These are phyloP conservation scores for Lunasporangiospora selenospora DNA, from an alignment of 192 early-diverging fungal species.

Conservation along the genomic window DNA sequence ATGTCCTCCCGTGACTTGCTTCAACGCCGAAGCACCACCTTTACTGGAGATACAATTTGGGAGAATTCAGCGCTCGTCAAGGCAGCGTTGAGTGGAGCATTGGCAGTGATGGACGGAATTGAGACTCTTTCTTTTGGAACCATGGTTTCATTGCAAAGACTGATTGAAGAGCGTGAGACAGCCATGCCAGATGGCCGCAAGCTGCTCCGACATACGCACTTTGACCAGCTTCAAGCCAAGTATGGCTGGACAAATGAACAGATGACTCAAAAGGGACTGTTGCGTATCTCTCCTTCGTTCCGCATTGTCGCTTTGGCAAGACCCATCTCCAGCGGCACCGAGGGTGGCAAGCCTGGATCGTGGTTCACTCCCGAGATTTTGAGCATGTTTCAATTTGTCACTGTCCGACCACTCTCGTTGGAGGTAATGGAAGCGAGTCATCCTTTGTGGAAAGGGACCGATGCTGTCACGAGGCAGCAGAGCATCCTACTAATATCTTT, in stretches of 20 bases:
- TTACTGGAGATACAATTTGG: constrained; percentile 79
- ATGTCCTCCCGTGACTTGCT: constrained; percentile 83
- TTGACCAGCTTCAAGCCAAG: constrained; percentile 57
- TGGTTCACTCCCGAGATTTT: constrained; percentile 79
- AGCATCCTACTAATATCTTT: too few species aligned
- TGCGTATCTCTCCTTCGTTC: constrained; percentile 75
- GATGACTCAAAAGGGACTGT: constrained; percentile 54
- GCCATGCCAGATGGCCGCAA: constrained; percentile 71
- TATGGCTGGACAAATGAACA: constrained; percentile 55
- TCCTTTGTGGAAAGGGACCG: too few species aligned
- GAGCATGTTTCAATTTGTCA: constrained; percentile 76
- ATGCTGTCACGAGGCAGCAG: constrained; percentile 4
- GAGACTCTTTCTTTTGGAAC: constrained; percentile 77
- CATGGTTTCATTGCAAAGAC: constrained; percentile 66
- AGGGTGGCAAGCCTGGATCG: constrained; percentile 53
- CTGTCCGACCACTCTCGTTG: constrained; percentile 60
- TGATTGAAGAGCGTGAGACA: constrained; percentile 73
- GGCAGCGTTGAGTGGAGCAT: constrained; percentile 72
- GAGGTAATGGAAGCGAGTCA: constrained; percentile 19
- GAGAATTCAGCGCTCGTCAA: constrained; percentile 74
- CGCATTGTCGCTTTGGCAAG: constrained; percentile 74
- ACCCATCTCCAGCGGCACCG: constrained; percentile 54
- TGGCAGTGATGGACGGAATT: constrained; percentile 78
- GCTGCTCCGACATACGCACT: constrained; percentile 61
- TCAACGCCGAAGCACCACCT: constrained; percentile 74